Evolutionary conservation across 1,139 yeast species (phyloP).

Genomic region (Yamadazyma atlantica): DNA sequence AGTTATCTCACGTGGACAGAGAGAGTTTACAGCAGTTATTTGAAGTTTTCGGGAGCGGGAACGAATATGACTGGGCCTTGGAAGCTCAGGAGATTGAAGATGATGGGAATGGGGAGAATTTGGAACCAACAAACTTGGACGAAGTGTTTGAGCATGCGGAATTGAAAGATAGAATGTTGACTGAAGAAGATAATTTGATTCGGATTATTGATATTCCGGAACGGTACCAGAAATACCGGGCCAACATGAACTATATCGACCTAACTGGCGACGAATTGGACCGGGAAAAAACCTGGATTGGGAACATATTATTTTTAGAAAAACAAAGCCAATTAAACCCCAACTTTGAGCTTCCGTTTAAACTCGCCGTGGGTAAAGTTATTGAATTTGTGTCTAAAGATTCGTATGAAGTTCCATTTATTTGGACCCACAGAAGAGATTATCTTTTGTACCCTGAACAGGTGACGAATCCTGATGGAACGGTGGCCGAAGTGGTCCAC

Average conservation of each 20-base stretch:
- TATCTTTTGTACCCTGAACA: constrained; percentile 67
- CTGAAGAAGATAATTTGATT: constrained; percentile 88
- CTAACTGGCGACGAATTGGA: constrained; percentile 67
- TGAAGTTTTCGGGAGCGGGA: constrained; percentile 97
- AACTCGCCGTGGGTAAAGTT: constrained; percentile 70
- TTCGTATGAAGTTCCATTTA: constrained; percentile 89
- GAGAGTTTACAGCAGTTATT: constrained; percentile 90
- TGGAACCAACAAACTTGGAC: constrained; percentile 64
- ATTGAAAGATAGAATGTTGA: constrained; percentile 82
- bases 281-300: constrained; percentile 78
- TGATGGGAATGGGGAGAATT: constrained; percentile 52
- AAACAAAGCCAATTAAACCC: constrained; percentile 39
- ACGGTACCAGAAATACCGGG: constrained; percentile 78
- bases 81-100: constrained; percentile 81
- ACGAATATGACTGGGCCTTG: constrained; percentile 96
- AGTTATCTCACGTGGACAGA: constrained; percentile 78
- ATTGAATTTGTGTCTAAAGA: constrained; percentile 79
- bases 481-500: constrained; percentile 41
- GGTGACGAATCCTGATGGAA: constrained; percentile 46
- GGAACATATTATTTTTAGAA: constrained; percentile 54
- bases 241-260: constrained; percentile 61
- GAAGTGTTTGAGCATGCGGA: constrained; percentile 96
- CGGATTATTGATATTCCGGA: constrained; percentile 91
- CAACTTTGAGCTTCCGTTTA: constrained; percentile 58
- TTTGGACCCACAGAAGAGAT: constrained; percentile 94